Evolutionary conservation across 805 yeast species (phyloP), one percentile per base, ranked within the genome.

Genomic region (Barnettozyma botsteinii): DNA sequence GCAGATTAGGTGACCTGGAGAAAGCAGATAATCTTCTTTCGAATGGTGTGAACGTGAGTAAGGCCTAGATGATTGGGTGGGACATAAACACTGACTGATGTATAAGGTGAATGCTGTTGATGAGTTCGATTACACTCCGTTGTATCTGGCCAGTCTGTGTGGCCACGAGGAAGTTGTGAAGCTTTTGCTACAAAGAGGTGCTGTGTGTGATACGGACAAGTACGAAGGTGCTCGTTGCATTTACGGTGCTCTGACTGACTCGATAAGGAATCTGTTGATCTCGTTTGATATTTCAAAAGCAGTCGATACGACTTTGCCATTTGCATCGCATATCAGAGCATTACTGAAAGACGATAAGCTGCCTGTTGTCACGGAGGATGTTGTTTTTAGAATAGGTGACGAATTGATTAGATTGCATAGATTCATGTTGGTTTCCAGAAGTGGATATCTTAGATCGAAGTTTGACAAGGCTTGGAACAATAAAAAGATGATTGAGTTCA

Each of bases 171-270:
- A 63, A 1, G 69, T 85, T 5, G 93, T 85, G n/a, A 66, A 64
- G 38, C 57, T 79, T 35, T 61, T 85, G 18, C 62, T 85, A 9
- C 68, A 73, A 33, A 61, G 77, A 33, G 95, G 95, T 7, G 87
- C 93, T 0, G 68, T 77, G 7, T 83, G 91, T 57, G 89, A 82
- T 57, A 69, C 86, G 52, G 91, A 84, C 54, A 79, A 88, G n/a
- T 78, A 78, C 52, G 85, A 83, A 56, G 93, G 94, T 3, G 85
- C 81, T 11, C 67, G 84, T 32, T 83, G 91, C 48, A 68, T 84
- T 3, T 83, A 85, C 52, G 93, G 89, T 3, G 93, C 94, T 0
- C 60, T 85, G 41, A 85, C 72, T 14, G 87, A 82, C 53, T 57
- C 65, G 4, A 85, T 85, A 21, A 60, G 88, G 33, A 70, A 72